Conservation (phyloP, 2,329 filamentous ascomycete species). For the Ophiostoma fasciatum region DNA sequence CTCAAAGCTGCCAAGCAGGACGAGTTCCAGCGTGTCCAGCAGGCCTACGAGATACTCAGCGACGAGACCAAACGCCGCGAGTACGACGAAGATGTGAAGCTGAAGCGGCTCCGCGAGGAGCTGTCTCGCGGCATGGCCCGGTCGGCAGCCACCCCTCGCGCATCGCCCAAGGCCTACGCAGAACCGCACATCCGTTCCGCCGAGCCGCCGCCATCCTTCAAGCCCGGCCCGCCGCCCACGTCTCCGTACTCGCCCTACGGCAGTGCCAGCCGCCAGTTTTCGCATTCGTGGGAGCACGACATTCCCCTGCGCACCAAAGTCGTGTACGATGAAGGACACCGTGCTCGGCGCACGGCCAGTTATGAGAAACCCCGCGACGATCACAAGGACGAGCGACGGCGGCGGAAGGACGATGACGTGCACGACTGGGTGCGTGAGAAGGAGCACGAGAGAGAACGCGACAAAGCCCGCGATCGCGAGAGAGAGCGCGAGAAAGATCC, state of each 20-base stretch:
- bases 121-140: constrained; percentile 27
- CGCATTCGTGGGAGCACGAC: constrained; percentile 34
- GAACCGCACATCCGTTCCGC: constrained; percentile 34
- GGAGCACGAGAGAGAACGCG: constrained; percentile 20
- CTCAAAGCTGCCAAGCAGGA: constrained; percentile 66
- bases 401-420: constrained; percentile 18
- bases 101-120: constrained; percentile 50
- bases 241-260: constrained; percentile 15
- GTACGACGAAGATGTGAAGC: constrained; percentile 63
- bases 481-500: constrained; percentile 20
- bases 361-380: constrained; percentile 21
- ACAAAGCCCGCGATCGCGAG: constrained; percentile 9
- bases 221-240: constrained; percentile 18
- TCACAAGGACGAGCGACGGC: constrained; percentile 15
- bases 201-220: constrained; percentile 31
- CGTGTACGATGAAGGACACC: constrained; percentile 27
- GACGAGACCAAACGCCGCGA: constrained; percentile 56
- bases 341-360: constrained; percentile 31
- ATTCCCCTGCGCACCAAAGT: constrained; percentile 20
- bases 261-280: constrained; percentile 22
- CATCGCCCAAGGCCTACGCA: constrained; percentile 22
- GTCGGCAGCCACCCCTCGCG: constrained; percentile 26
- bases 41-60: constrained; percentile 81
- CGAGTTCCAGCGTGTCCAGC: constrained; percentile 83
- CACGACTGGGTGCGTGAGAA: constrained; percentile 17